Evolutionary conservation across 2,329 filamentous ascomycete genomes (phyloP).

Genomic region (Fusarium beomiforme): DNA sequence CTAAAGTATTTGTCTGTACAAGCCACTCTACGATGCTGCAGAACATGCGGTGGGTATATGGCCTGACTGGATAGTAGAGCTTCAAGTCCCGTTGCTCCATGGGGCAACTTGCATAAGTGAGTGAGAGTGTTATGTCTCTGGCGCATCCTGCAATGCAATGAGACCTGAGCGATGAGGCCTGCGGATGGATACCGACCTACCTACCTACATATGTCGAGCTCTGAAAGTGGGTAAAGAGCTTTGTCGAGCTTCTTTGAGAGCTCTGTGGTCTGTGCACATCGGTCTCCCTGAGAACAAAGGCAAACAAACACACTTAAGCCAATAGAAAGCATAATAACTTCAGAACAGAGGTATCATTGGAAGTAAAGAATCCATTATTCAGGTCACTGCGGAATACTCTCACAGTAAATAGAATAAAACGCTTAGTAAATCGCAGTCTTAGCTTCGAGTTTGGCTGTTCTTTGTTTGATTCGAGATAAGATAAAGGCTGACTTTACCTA

Average conservation of each 20-base stretch:
- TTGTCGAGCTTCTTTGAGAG: not conserved
- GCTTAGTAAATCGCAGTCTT: not conserved
- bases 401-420: not conserved
- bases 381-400: not conserved
- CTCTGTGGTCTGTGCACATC: slow-evolving; percentile 40
- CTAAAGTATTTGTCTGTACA: not conserved
- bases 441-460: not conserved
- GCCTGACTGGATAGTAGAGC: not conserved
- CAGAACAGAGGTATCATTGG: not conserved
- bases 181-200: no score
- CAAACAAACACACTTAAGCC: not conserved
- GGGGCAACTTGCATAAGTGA: not conserved
- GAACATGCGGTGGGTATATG: not conserved
- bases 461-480: not conserved
- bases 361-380: not conserved
- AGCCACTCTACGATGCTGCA: not conserved
- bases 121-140: not conserved
- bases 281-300: slow-evolving; percentile 38
- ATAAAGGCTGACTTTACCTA: not conserved
- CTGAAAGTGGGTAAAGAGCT: slow-evolving; percentile 2
- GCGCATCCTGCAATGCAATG: not conserved
- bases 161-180: not conserved
- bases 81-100: not conserved
- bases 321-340: not conserved
- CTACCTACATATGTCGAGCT: not conserved